These are phyloP conservation scores for Lolium rigidum DNA, from an alignment of 176 grass and related monocot species.

Conservation along the genomic window DNA sequence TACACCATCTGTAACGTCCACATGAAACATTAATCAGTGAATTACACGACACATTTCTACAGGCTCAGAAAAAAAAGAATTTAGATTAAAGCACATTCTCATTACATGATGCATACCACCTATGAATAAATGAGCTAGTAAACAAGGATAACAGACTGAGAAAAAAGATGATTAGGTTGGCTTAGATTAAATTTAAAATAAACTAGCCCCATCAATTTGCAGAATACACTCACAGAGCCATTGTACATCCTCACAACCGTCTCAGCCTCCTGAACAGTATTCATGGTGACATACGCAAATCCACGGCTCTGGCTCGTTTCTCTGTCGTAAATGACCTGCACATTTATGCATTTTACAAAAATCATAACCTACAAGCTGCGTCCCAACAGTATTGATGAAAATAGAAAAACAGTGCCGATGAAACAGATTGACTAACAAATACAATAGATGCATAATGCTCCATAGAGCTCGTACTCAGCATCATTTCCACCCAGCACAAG, in stretches of 20 bases:
- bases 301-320: conserved; percentile 73
- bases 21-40: conserved; percentile 27
- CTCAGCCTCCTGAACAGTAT: conserved; percentile 82
- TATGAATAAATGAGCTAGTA: conserved; percentile 1
- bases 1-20: conserved; percentile 56
- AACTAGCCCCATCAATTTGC: conserved; percentile 24
- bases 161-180: neutral
- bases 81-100: neutral
- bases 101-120: neutral
- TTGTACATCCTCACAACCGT: conserved; percentile 76
- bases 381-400: neutral
- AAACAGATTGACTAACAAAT: conserved; percentile 5
- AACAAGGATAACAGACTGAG: neutral
- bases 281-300: conserved; percentile 79
- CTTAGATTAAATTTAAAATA: neutral
- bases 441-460: neutral
- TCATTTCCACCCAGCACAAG: too few species aligned
- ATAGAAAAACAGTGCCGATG: neutral
- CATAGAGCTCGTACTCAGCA: conserved; percentile 1
- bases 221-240: conserved; percentile 66
- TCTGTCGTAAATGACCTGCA: conserved; percentile 84
- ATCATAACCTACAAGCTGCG: neutral
- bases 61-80: neutral
- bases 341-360: conserved; percentile 7
- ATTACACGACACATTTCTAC: neutral